Evolutionary conservation across 192 early-diverging fungal species (phyloP).

Genomic region (Backusella australiensis): DNA sequence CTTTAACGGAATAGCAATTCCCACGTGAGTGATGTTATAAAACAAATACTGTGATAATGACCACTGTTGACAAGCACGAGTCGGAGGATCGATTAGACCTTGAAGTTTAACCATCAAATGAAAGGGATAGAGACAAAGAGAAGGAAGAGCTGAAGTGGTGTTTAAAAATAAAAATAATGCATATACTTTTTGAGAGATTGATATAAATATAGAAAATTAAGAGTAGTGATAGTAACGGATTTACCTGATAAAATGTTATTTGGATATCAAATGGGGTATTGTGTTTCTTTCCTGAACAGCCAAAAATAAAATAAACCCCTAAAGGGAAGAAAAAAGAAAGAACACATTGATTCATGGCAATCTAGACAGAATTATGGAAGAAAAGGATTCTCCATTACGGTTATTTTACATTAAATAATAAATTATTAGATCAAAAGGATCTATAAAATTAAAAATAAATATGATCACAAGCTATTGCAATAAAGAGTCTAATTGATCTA

Average conservation of each 20-base stretch:
- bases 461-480: neutral
- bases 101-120: neutral
- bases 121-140: neutral
- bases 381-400: neutral
- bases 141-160: neutral
- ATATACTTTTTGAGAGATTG: neutral
- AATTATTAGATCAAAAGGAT: neutral
- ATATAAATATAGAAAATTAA: neutral
- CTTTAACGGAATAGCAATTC: neutral
- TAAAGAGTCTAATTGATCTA: neutral
- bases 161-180: neutral
- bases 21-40: neutral
- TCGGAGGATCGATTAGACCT: neutral
- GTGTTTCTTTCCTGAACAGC: neutral
- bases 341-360: neutral
- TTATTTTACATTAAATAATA: neutral
- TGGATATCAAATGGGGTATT: neutral
- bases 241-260: neutral
- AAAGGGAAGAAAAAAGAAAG: neutral
- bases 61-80: constrained; percentile 6
- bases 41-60: neutral
- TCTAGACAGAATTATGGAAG: neutral
- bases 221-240: neutral
- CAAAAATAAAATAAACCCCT: neutral
- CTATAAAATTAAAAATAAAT: constrained; percentile 8